Base-by-base conservation (phyloP, 192 early-diverging fungal genomes). In the Gryganskiella cystojenkinii region DNA sequence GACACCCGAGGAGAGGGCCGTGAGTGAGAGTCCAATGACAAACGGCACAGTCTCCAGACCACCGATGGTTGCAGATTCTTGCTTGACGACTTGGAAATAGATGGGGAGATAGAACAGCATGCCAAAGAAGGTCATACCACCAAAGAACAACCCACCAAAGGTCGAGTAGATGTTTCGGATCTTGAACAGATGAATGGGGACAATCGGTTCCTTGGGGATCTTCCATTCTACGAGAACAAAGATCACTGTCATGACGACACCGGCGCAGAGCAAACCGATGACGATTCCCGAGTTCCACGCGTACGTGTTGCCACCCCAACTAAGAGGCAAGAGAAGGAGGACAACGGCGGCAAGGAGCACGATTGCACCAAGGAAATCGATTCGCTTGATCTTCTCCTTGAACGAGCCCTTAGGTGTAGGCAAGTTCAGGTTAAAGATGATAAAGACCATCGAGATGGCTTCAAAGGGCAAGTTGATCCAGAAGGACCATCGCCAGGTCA, bases 391-490 rank as follows among this genome's bases (percentile, higher is more conserved):
- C 65, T 94, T 92, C 14, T 74, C 66, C 46, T 35, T 28, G 52
- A 79, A 67, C 10, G 64, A 81, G 37, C 67, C 69, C 11, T 44
- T 62, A 3, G 80, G 81, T 20, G 46, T 58, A 5, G 87, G 89
- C 70, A 87, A 86, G 47, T 85, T 84, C 74, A 91, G 84, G 40
- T 81, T 80, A 22, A 93, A 71, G 56, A 85, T 66, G 47, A 81
- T 53, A 24, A 82, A 49, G 47, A 89, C 31, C 9, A 91, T 84
- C 28, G 71, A 63, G 15, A 90, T 31, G 2, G 76, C 83, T 13
- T 93, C 93, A 70, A 95, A 79, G 45, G 95, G 95, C 9, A 96
- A 65, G 55, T 95, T 96, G 68, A 93, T 88, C 82, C 84, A 96
- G 79, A 94, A 94, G 69, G 86, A 91, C 80, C 85, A 89, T 49